A percentile compares a stretch with the other conserved stretches of the same genome.
These are phyloP conservation scores for Barnettozyma siamensis DNA, from an alignment of 805 yeast genomes.

Conservation along the genomic window DNA sequence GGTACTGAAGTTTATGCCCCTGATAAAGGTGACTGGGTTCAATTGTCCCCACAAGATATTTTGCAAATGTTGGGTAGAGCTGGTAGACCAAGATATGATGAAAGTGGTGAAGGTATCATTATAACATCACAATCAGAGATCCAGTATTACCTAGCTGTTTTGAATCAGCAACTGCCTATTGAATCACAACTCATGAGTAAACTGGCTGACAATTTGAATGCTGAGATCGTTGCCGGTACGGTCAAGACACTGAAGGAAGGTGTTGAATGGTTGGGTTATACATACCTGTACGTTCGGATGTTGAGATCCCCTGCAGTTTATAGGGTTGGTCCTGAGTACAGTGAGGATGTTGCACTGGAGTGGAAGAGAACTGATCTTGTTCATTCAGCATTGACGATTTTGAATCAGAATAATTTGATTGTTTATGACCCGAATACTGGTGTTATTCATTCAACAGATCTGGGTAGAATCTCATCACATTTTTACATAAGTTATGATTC, in stretches of 20 bases:
- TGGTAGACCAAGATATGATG: constrained; percentile 92
- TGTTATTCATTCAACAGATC: constrained; percentile 49
- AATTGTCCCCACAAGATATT: constrained; percentile 90
- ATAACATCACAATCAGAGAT: constrained; percentile 83
- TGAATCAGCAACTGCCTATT: constrained; percentile 87
- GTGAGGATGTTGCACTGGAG: constrained; percentile 40
- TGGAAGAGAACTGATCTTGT: constrained; percentile 60
- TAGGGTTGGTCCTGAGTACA: constrained; percentile 64
- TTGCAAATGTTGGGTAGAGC: constrained; percentile 98
- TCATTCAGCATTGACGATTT: constrained; percentile 66
- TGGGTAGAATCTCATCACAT: constrained; percentile 81
- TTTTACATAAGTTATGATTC: constrained; percentile 78
- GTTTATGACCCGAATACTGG: constrained; percentile 50
- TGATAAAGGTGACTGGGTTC: constrained; percentile 82
- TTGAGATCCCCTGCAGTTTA: constrained; percentile 64
- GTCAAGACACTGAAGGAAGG: constrained; percentile 59
- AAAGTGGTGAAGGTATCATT: constrained; percentile 88
- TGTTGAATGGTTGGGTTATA: constrained; percentile 71
- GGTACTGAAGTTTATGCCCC: constrained; percentile 95
- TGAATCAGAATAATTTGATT: constrained; percentile 53
- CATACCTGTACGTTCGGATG: constrained; percentile 81
- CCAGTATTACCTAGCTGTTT: constrained; percentile 82
- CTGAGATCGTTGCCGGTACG: constrained; percentile 76
- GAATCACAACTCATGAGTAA: constrained; percentile 78
- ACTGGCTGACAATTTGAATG: constrained; percentile 73